Conservation (phyloP, 148 eudicot species). For the Silene uniflora region DNA sequence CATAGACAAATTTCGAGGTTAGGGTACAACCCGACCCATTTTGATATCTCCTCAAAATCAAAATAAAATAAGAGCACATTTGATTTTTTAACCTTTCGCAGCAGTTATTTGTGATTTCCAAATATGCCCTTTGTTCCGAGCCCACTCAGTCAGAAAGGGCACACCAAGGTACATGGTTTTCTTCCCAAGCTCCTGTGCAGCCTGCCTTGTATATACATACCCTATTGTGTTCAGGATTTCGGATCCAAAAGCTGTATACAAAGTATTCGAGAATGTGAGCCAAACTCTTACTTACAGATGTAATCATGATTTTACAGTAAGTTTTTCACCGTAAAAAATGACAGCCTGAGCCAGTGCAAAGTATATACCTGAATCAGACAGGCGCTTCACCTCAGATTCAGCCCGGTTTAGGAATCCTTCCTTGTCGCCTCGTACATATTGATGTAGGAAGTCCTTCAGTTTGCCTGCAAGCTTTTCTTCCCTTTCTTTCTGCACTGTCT, state of each 20-base stretch:
- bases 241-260: conserved; percentile 63
- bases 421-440: conserved; percentile 75
- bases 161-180: conserved; percentile 83
- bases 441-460: conserved; percentile 59
- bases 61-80: not conserved
- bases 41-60: not conserved
- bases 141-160: conserved; percentile 95
- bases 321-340: too few relatives aligned
- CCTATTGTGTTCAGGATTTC: conserved; percentile 81
- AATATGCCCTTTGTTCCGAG: conserved; percentile 82
- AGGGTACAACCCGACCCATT: not conserved
- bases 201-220: conserved; percentile 85
- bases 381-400: conserved; percentile 71
- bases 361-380: conserved; percentile 61
- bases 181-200: conserved; percentile 93
- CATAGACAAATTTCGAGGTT: not conserved
- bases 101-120: conserved; percentile 94
- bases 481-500: conserved; percentile 84
- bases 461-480: conserved; percentile 72
- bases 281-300: not conserved
- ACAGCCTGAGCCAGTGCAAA: too few relatives aligned
- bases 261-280: not conserved
- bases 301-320: too few relatives aligned
- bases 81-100: conserved; percentile 56
- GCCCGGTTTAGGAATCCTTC: conserved; percentile 58